Percentiles rank a stretch among this genome's conserved stretches.
These are phyloP conservation scores for Mycothermus thermophilus DNA, from an alignment of 495 filamentous ascomycete species.

Conservation along the genomic window DNA sequence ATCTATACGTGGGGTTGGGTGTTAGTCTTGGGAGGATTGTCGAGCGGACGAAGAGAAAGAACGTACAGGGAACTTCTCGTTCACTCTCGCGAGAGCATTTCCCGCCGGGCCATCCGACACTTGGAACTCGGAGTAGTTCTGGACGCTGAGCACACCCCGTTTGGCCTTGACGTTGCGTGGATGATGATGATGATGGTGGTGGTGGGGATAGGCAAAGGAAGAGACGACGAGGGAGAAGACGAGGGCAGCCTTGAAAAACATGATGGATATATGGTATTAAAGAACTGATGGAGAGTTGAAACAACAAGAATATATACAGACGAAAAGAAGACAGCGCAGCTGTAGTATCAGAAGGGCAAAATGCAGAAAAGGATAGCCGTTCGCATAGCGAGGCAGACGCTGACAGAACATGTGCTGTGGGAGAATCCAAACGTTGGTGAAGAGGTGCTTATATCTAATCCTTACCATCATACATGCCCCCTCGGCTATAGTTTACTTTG, in stretches of 20 bases:
- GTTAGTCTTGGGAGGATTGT: no score
- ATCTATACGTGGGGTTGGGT: constrained; percentile 18
- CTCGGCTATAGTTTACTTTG: no score
- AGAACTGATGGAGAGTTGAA: neutral
- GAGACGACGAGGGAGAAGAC: constrained; percentile 19
- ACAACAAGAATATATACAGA: neutral
- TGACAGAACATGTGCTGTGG: no score
- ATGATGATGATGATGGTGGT: no score
- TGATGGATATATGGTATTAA: constrained; percentile 7
- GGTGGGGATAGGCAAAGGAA: constrained; percentile 14
- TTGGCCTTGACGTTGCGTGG: constrained; percentile 3
- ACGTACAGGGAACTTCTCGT: constrained; percentile 31
- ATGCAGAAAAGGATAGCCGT: no score
- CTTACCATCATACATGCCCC: no score
- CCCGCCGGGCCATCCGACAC: constrained; percentile 30
- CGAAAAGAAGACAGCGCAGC: constrained; percentile 1
- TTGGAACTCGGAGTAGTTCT: constrained; percentile 22
- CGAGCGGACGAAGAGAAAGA: no score
- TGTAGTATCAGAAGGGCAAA: no score
- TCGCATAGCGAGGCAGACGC: no score
- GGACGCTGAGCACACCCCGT: constrained; percentile 9
- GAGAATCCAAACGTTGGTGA: no score
- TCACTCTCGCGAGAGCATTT: constrained; percentile 29
- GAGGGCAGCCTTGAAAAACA: constrained; percentile 19
- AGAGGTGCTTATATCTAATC: no score